phyloP scores from a whole-genome alignment of 257 asterid species.

The Anisodus tanguticus region DNA sequence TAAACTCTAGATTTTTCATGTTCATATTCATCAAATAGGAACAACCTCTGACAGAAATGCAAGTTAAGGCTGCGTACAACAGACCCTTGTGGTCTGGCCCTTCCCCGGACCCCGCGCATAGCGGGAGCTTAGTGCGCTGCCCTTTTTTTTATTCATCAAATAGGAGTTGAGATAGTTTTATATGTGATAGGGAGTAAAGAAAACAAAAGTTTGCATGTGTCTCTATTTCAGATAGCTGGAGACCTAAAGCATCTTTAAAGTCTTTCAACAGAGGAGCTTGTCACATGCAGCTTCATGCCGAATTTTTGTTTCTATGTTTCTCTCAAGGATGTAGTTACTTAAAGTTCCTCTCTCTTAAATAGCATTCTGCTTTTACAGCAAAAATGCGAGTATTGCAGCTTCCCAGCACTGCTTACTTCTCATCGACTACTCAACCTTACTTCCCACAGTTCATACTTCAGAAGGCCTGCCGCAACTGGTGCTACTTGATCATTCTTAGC shows the following conservation, averaged over 20 bases:
- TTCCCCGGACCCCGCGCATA: no score
- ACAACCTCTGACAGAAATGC: no score
- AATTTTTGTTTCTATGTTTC: neutral
- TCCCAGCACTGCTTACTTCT: constrained; percentile 6
- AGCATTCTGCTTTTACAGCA: neutral
- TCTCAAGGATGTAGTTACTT: constrained; percentile 5
- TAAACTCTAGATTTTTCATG: neutral
- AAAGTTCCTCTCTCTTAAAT: neutral
- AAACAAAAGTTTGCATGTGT: neutral
- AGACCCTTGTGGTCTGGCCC: no score
- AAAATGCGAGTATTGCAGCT: neutral
- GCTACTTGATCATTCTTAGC: neutral
- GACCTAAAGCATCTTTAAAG: neutral
- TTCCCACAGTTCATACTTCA: neutral
- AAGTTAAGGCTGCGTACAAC: no score
- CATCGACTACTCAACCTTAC: neutral
- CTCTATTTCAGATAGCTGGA: neutral
- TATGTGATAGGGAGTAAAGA: neutral
- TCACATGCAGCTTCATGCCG: neutral
- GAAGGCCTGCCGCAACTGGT: no score
- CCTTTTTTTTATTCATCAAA: neutral
- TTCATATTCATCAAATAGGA: neutral
- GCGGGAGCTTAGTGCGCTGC: no score
- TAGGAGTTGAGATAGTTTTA: neutral
- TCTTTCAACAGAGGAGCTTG: neutral